These are phyloP conservation scores for Fusarium concolor DNA, from an alignment of 2,329 filamentous ascomycete genomes.

Conservation along the genomic window DNA sequence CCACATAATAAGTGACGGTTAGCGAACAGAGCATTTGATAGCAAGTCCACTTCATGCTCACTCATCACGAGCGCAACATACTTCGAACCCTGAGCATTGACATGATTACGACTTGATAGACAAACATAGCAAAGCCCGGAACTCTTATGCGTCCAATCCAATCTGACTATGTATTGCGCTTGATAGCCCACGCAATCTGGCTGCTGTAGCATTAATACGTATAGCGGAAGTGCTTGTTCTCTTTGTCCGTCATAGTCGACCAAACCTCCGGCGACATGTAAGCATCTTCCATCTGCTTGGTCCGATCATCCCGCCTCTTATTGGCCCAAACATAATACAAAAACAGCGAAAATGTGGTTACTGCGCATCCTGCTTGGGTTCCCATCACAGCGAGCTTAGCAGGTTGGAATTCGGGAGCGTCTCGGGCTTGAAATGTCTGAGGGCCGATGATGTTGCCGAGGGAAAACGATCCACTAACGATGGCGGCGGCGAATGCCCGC, in stretches of 20 bases:
- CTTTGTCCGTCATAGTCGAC: constrained; percentile 65
- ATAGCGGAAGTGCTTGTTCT: constrained; percentile 69
- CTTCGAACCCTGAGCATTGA: too few species aligned
- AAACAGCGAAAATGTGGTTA: constrained; percentile 58
- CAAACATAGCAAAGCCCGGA: too few species aligned
- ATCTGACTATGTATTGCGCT: too few species aligned
- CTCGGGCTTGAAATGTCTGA: constrained; percentile 64
- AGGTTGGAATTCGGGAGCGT: constrained; percentile 64
- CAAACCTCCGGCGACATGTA: constrained; percentile 58
- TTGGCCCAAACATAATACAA: constrained; percentile 64
- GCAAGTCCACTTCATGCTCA: too few species aligned
- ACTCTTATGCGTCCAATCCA: too few species aligned
- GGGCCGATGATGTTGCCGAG: constrained; percentile 68
- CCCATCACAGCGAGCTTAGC: constrained; percentile 57
- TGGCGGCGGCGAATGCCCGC: constrained; percentile 61
- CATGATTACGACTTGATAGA: too few species aligned
- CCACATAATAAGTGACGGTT: too few species aligned
- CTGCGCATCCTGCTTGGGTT: constrained; percentile 58
- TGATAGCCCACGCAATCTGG: too few species aligned
- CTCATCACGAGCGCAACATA: too few species aligned
- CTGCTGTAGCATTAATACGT: constrained; percentile 48
- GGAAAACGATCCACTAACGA: constrained; percentile 63
- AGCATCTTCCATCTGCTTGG: constrained; percentile 53
- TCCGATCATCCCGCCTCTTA: constrained; percentile 50
- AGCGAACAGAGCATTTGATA: too few species aligned